A percentile compares a stretch with the other conserved stretches of the same genome.
Evolutionary conservation across 176 grass and related monocot species (phyloP).

Genomic region (Rhynchospora pubera): DNA sequence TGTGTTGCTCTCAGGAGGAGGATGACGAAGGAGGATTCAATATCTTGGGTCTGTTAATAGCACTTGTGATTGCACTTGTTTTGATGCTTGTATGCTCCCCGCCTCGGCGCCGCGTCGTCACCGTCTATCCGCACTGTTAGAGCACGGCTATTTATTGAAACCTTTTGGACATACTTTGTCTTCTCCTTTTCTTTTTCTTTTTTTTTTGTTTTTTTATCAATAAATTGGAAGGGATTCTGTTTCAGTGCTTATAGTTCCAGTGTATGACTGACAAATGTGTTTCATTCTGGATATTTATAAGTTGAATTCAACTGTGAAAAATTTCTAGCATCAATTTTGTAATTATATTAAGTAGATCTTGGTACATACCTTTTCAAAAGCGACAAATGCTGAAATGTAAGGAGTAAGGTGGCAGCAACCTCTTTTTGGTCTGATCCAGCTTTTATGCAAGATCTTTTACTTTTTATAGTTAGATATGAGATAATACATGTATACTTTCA

Average conservation of each 20-base stretch:
- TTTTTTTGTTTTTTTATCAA: slow-evolving; percentile 5
- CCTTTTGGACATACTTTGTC: not conserved
- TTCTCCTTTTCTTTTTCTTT: not conserved
- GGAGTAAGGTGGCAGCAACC: too few relatives aligned
- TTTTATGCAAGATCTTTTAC: not conserved
- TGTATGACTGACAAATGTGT: slow-evolving; percentile 7
- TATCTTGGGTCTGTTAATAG: slow-evolving; percentile 40
- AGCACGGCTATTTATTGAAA: not conserved
- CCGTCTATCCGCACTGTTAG: slow-evolving; percentile 35
- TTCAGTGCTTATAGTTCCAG: not conserved
- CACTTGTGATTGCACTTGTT: slow-evolving; percentile 46
- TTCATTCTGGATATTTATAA: not conserved
- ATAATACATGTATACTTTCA: too few relatives aligned
- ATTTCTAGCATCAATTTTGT: not conserved
- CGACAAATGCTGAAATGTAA: not conserved
- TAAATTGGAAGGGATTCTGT: slow-evolving; percentile 1
- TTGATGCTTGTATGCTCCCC: slow-evolving; percentile 48
- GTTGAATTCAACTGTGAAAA: not conserved
- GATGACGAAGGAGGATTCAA: slow-evolving; percentile 47
- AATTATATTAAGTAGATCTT: slow-evolving; percentile 2
- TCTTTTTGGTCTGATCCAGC: not conserved
- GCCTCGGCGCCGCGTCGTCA: slow-evolving; percentile 38
- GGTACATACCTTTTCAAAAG: not conserved
- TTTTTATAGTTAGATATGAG: not conserved
- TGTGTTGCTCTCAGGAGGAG: slow-evolving; percentile 40